Base-by-base conservation (phyloP, 768 basidiomycete genomes). In the Tricholoma sp. region DNA sequence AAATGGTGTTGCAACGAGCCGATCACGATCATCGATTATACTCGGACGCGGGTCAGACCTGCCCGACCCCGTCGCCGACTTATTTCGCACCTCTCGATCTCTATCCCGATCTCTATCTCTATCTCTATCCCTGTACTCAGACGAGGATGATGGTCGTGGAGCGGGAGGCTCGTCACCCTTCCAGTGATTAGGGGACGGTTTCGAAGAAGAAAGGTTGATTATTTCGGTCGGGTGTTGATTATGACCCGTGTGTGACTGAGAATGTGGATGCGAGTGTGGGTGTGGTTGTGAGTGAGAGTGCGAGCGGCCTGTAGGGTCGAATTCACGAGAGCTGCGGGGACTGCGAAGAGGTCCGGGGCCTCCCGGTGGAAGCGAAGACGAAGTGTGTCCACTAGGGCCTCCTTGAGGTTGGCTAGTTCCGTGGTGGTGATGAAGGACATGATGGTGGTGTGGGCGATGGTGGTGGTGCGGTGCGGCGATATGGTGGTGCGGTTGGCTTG, bases 1-100 rank as follows among this genome's bases (percentile, higher is more conserved):
- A 61, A 84, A 85, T 2, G 83, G 79, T 39, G 77, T 79, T 5
- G 82, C 75, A 47, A 79, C 66, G 1, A 80, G 80, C 56, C 83
- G 73, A 54, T 85, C 83, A 35, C 76, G 74, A 14, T 79, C 80
- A 43, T 80, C 79, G 51, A 78, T 73, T 50, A 72, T 61, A n/a
- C n/a, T n/a, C 27, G 69, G 61, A n/a, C 66, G 66, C 5, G 55
- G 31, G 61, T 65, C 57, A 61, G 66, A 1, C 72, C 68, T 27
- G 73, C 74, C 21, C 73, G 12, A 62, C 24, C 34, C 12, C 14
- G 4, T 16, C 35, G 24, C 59, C 55, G 64, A 64, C 64, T 74
- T 61, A 57, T 60, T 64, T 50, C 66, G 57, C 54, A 67, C 62
- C 54, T 49, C 47, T 14, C 47, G n/a, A n/a, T 50, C 47, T 18